Conservation (phyloP, 225 moss, liverwort and hornwort species). For the Rhytidiadelphus loreus region DNA sequence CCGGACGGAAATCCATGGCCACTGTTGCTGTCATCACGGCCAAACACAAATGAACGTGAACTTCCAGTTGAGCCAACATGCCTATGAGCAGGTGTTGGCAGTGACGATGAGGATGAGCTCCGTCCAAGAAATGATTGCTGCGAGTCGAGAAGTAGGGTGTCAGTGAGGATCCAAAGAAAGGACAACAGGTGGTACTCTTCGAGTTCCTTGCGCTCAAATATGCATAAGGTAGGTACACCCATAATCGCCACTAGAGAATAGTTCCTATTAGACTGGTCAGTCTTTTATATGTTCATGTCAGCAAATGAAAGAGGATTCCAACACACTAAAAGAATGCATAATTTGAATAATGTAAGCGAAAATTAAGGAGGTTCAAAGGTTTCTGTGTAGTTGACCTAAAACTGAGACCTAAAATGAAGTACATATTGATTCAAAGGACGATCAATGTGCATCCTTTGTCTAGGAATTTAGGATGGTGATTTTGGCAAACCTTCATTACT, state of each 20-base stretch:
- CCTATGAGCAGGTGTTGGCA: conserved; percentile 48
- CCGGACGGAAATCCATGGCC: conserved; percentile 27
- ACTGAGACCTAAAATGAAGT: neutral
- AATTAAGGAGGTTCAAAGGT: neutral
- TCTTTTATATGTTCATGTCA: neutral
- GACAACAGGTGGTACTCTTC: neutral
- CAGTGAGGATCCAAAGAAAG: neutral
- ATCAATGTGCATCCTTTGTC: neutral
- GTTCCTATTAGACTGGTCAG: neutral
- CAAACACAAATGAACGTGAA: conserved; percentile 81
- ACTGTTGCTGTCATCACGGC: conserved; percentile 80
- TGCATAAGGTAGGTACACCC: neutral
- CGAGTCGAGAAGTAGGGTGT: neutral
- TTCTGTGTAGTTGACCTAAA: neutral
- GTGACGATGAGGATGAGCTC: conserved; percentile 31
- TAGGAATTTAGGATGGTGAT: neutral
- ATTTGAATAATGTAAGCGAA: neutral
- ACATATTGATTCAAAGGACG: neutral
- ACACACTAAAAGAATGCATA: neutral
- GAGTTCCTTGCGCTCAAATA: neutral
- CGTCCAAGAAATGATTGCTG: conserved; percentile 82
- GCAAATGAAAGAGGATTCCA: neutral
- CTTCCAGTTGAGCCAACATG: conserved; percentile 44
- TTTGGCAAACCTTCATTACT: neutral
- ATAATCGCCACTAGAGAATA: too few species aligned